Percentiles rank a stretch among this genome's conserved stretches.
phyloP scores from a whole-genome alignment of 139 green algal genomes.

The Pleodorina starrii region DNA sequence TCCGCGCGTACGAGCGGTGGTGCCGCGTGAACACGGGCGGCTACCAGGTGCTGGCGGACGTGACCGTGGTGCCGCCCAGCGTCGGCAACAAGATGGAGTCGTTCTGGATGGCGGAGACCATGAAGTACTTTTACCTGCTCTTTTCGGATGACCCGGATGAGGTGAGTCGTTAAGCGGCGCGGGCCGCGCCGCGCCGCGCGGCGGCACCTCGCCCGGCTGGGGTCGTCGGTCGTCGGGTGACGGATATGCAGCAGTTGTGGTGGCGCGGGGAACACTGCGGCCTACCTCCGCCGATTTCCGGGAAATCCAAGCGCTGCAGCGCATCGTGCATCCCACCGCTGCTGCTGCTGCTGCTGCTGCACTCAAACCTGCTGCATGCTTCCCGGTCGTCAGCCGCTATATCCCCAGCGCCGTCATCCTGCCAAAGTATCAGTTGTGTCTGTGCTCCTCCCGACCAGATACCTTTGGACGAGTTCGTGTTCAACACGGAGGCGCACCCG shows the following conservation, averaged over 20 bases:
- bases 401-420: too few relatives aligned
- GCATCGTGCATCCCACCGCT: too few relatives aligned
- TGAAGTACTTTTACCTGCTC: slow-evolving; percentile 93
- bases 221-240: too few relatives aligned
- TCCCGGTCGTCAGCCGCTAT: too few relatives aligned
- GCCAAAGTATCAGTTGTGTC: too few relatives aligned
- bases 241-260: too few relatives aligned
- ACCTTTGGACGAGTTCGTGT: slow-evolving; percentile 84
- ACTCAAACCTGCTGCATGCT: too few relatives aligned
- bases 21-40: slow-evolving; percentile 70
- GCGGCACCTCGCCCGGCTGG: neutral
- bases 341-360: too few relatives aligned
- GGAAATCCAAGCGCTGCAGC: too few relatives aligned
- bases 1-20: slow-evolving; percentile 81
- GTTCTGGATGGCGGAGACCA: slow-evolving; percentile 90
- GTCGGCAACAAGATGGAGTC: slow-evolving; percentile 86
- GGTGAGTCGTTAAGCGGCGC: neutral
- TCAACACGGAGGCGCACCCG: slow-evolving; percentile 93
- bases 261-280: too few relatives aligned
- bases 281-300: too few relatives aligned
- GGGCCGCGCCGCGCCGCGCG: too few relatives aligned
- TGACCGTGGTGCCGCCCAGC: slow-evolving; percentile 58
- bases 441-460: slow-evolving; percentile 58
- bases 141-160: slow-evolving; percentile 78
- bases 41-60: slow-evolving; percentile 58